Conservation (phyloP, 2,329 filamentous ascomycete genomes). For the Fusarium palustre region DNA sequence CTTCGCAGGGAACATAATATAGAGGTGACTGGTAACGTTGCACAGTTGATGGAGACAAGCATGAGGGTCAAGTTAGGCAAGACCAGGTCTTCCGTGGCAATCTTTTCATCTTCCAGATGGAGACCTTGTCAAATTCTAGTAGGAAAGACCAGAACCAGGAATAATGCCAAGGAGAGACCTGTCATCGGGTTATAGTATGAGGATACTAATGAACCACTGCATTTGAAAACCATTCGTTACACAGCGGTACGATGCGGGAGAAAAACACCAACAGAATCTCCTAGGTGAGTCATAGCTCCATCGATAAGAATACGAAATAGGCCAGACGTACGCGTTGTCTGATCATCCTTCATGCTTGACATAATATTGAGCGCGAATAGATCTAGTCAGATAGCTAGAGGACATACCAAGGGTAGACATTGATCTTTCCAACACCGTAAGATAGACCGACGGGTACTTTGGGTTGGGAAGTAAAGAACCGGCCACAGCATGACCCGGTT, state of each 20-base stretch:
- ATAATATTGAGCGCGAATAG: background rate
- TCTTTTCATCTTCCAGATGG: background rate
- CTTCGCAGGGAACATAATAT: background rate
- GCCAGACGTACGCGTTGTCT: background rate
- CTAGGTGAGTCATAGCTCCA: background rate
- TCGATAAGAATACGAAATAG: background rate
- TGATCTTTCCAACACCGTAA: background rate
- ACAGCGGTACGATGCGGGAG: background rate
- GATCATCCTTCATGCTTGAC: background rate
- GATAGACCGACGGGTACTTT: background rate
- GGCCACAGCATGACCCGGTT: background rate
- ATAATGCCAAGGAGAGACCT: background rate
- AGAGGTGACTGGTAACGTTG: background rate
- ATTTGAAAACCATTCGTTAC: conserved; percentile 11
- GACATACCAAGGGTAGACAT: background rate
- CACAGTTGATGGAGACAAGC: background rate
- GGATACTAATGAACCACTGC: background rate
- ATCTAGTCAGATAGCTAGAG: no score
- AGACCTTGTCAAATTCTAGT: background rate
- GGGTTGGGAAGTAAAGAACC: background rate
- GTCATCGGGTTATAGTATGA: background rate
- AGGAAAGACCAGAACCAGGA: background rate
- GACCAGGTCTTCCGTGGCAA: background rate
- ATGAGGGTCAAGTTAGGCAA: background rate
- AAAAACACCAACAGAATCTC: background rate